These are phyloP conservation scores for Thalassiosira profunda DNA, from an alignment of 108 stramenopile species.

Conservation along the genomic window DNA sequence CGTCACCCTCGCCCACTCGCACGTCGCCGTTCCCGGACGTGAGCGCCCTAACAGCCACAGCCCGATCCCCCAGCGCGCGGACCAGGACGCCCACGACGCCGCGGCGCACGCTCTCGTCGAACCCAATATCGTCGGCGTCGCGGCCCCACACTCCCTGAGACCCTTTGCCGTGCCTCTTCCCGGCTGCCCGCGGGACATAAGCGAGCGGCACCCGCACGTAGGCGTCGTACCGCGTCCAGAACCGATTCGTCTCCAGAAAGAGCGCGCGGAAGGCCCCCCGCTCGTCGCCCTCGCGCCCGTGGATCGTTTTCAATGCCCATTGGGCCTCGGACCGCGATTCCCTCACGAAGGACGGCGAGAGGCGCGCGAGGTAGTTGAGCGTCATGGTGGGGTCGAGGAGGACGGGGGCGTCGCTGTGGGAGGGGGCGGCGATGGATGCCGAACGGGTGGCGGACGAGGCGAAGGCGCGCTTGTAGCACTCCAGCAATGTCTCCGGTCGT, in stretches of 20 bases:
- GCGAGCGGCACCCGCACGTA: constrained; percentile 63
- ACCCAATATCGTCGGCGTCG: constrained; percentile 48
- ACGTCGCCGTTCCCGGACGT: constrained; percentile 79
- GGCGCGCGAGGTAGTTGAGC: constrained; percentile 79
- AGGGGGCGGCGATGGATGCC: constrained; percentile 7
- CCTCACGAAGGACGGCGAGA: constrained; percentile 75
- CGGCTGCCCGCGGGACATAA: constrained; percentile 35
- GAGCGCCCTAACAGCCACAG: constrained; percentile 56
- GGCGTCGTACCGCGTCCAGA: constrained; percentile 82
- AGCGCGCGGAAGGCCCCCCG: constrained; percentile 58
- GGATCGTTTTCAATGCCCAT: constrained; percentile 22
- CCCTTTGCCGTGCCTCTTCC: no score
- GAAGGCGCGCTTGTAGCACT: constrained; percentile 56
- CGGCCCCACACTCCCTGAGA: constrained; percentile 56
- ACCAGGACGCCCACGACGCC: constrained; percentile 55
- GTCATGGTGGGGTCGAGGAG: constrained; percentile 87
- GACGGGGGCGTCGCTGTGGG: constrained; percentile 55
- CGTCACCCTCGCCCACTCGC: no score
- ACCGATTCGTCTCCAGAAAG: constrained; percentile 72
- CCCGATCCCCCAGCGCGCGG: constrained; percentile 74
- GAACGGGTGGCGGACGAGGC: constrained; percentile 21
- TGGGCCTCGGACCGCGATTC: constrained; percentile 65
- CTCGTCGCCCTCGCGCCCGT: constrained; percentile 29
- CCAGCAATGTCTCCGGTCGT: constrained; percentile 61
- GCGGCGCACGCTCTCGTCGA: constrained; percentile 58